phyloP scores from a whole-genome alignment of 495 filamentous ascomycete genomes.

The Pyronema omphalodes region DNA sequence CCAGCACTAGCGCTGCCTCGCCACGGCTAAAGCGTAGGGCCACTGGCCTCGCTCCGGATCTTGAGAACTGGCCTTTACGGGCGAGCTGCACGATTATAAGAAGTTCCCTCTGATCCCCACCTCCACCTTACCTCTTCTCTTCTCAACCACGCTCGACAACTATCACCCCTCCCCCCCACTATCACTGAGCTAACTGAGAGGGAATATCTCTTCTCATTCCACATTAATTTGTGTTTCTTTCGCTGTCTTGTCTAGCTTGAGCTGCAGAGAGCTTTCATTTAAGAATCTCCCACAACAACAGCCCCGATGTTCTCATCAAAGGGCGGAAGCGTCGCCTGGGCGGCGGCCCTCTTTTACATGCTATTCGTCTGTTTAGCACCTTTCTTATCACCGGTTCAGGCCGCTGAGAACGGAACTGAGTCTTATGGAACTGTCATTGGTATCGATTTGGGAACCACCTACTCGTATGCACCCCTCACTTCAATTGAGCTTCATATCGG shows the following conservation, averaged over 20 bases:
- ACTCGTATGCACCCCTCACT: constrained; percentile 40
- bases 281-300: neutral
- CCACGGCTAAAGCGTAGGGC: neutral
- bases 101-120: constrained; percentile 1
- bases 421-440: constrained; percentile 84
- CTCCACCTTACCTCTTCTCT: constrained; percentile 7
- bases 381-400: constrained; percentile 55
- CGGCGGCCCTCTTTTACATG: constrained; percentile 57
- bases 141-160: constrained; percentile 2
- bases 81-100: constrained; percentile 6
- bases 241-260: neutral
- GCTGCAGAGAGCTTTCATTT: neutral
- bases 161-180: neutral
- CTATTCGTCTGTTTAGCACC: constrained; percentile 62
- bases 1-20: neutral
- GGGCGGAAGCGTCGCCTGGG: constrained; percentile 35
- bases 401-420: constrained; percentile 52
- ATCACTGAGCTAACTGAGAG: neutral
- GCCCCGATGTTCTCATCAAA: constrained; percentile 20
- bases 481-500: neutral
- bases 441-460: constrained; percentile 98
- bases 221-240: neutral
- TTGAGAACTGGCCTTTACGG: constrained; percentile 15
- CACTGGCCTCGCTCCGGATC: neutral
- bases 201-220: neutral